Evolutionary conservation across 352 stramenopile genomes (phyloP).

Genomic region (Phytopythium oedochilum): DNA sequence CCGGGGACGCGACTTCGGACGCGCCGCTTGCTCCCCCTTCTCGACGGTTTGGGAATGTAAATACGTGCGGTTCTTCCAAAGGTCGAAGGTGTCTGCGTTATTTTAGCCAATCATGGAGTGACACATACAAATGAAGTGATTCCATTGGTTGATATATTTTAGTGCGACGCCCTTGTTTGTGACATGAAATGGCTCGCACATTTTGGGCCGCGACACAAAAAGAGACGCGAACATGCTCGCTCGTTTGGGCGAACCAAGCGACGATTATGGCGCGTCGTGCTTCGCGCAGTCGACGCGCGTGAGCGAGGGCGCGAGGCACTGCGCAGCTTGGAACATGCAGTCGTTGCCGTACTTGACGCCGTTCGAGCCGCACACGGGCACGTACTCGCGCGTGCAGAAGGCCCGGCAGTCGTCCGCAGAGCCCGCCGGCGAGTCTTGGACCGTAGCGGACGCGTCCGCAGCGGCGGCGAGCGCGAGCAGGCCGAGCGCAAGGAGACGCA

Average conservation of each 20-base stretch:
- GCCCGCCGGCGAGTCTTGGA: not conserved
- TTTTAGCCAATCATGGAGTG: not conserved
- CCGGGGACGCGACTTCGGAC: not conserved
- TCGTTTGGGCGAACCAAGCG: no score
- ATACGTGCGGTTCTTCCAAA: not conserved
- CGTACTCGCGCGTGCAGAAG: slow-evolving; percentile 10
- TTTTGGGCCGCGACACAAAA: not conserved
- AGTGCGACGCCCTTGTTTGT: no score
- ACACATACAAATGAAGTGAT: not conserved
- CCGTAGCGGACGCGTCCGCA: not conserved
- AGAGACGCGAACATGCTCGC: not conserved
- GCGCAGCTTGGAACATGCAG: slow-evolving; percentile 7
- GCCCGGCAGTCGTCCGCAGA: not conserved
- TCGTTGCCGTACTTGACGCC: slow-evolving; percentile 11
- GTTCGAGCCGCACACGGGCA: slow-evolving; percentile 10
- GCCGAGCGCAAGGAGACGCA: not conserved
- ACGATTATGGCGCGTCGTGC: not conserved
- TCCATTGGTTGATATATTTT: no score
- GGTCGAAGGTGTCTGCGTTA: not conserved
- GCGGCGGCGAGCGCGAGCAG: not conserved
- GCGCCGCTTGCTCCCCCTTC: not conserved
- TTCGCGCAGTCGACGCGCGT: not conserved
- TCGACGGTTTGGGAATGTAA: not conserved
- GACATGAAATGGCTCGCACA: no score
- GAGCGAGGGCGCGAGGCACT: slow-evolving; percentile 1